Base-by-base conservation (phyloP, 2,329 filamentous ascomycete species). In the Myrmaecium sp. region DNA sequence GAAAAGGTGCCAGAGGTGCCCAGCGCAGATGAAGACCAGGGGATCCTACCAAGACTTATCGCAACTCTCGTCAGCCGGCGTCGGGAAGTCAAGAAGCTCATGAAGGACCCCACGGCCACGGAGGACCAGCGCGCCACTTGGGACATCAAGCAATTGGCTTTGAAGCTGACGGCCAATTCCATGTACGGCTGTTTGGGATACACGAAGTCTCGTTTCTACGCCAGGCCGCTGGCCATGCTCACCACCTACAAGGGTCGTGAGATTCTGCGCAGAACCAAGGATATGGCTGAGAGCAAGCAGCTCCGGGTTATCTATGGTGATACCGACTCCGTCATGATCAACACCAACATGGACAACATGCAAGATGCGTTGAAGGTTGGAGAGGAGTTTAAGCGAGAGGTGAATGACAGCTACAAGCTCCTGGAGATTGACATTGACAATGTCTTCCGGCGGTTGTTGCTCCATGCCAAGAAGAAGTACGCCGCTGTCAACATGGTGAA, bases 311-410 rank as follows among this genome's bases (percentile, higher is more conserved):
- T 98, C 36, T 98, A 98, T 42, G 89, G 89, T 58, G 89, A 98
- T 55, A 98, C 89, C 8, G 89, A 98, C 54, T 98, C 89, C 6
- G 89, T 98, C 55, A 98, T 98, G 89, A 95, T 98, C 61, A 98
- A 98, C 46, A 92, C 89, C 36, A 95, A 95, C 45, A 83, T 89
- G 29, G 81, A 94, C 53, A 92, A 79, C 38, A 78, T 95, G 16
- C 72, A 79, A 17, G 83, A 92, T 42, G 89, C 89, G 2, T 60
- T 94, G 41, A 84, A 79, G 46, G 78, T 98, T 27, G 91, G 89
- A 30, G 74, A 82, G 23, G 82, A 95, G 35, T 95, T 98, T 64
- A 95, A 94, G 57, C 76, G 73, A 41, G 71, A 81, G 14, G 89
- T 98, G 55, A 98, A 98, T 46, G 81, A 93, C 40, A 74, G 77